These are phyloP conservation scores for Lachancea quebecensis DNA, from an alignment of 805 yeast species.

Conservation along the genomic window DNA sequence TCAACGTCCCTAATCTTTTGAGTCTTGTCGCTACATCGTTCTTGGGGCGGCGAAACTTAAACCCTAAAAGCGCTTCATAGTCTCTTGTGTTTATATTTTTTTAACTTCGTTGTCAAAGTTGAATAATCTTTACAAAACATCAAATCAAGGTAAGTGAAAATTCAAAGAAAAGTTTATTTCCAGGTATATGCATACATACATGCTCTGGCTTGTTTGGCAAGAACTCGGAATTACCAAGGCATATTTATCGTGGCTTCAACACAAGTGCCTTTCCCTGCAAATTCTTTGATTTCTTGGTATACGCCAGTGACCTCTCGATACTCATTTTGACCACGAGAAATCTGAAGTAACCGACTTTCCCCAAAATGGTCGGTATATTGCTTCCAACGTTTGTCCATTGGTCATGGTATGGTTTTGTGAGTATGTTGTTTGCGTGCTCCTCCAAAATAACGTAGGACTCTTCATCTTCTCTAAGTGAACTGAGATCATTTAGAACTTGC, in stretches of 20 bases:
- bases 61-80: too few relatives aligned
- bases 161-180: too few relatives aligned
- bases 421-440: constrained; percentile 4
- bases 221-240: neutral
- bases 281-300: neutral
- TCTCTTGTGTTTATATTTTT: too few relatives aligned
- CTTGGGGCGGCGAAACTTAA: constrained; percentile 4
- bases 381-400: constrained; percentile 4
- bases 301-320: constrained; percentile 4
- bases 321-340: constrained; percentile 6
- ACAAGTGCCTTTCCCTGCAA: neutral
- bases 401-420: constrained; percentile 1
- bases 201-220: too few relatives aligned
- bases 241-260: neutral
- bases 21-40: constrained; percentile 70
- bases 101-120: too few relatives aligned
- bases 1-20: constrained; percentile 62
- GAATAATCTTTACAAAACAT: too few relatives aligned
- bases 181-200: too few relatives aligned
- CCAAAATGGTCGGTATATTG: constrained; percentile 3
- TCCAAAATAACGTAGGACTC: constrained; percentile 4
- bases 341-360: constrained; percentile 6
- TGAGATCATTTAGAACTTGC: constrained; percentile 2
- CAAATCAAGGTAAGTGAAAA: too few relatives aligned
- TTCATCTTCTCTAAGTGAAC: constrained; percentile 2